Evolutionary conservation across 2,329 filamentous ascomycete genomes (phyloP), one percentile per base, ranked within the genome.

Genomic region (Cordyceps pruinosa): DNA sequence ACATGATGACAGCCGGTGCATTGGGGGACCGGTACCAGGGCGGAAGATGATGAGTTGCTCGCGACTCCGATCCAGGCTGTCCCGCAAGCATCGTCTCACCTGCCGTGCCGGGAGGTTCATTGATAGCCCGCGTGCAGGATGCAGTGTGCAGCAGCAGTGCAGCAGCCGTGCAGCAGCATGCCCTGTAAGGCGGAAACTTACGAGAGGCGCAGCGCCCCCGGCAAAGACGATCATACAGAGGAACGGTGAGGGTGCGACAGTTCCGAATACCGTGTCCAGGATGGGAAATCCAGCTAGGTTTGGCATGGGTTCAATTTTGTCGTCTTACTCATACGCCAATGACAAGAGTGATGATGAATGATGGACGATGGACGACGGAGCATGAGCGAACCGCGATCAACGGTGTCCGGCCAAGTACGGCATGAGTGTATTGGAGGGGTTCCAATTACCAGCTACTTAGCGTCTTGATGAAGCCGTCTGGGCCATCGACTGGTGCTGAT

Each of bases 181-280:
- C 52, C 44, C 41, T 55, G 32, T 47, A 55, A 25, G 44, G 52
- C 52, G 32, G 25, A 39, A 48, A 32, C n/a, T 47, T 39, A 48
- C 34, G 32, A 45, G 41, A 26, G 41, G 23, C 30, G 41, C 49
- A 28, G 2, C n/a, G 21, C n/a, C 41, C 21, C 17, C 23, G 53
- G 5, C 23, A 30, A 25, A 15, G 21, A 55, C 26, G 44, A 48
- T 28, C 19, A 54, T 19, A 42, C 44, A 48, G 19, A 47, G 17
- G 32, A 12, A 13, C 26, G 26, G 28, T 7, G 28, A 12, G 28
- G n/a, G 53, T 41, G n/a, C 26, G 44, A 48, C n/a, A 39, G 34
- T 30, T 41, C 45, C 44, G 42, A 41, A 41, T 32, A 34, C 25
- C 23, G 25, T 41, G 23, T 34, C 26, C 21, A 56, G 34, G 34